Conservation (phyloP, 2,329 filamentous ascomycete species). For the Talaromyces sp. region DNA sequence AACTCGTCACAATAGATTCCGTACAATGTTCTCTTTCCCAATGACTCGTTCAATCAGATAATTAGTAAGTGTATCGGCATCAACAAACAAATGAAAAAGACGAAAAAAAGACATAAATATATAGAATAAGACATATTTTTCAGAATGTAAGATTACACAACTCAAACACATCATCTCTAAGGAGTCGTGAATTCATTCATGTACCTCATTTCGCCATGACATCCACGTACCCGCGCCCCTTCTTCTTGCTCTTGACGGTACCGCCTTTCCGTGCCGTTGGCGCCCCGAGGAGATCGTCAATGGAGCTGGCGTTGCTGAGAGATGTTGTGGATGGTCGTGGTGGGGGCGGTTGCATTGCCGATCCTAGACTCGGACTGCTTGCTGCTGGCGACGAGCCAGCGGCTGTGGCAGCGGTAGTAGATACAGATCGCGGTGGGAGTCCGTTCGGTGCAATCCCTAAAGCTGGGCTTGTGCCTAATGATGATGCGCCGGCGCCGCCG, state of each 20-base stretch:
- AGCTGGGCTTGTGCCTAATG: constrained; percentile 32
- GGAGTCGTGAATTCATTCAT: not conserved
- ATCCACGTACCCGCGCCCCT: constrained; percentile 86
- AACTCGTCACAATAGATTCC: not conserved
- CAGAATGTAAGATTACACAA: not conserved
- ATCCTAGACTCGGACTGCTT: constrained; percentile 29
- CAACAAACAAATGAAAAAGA: not conserved
- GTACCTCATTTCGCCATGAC: constrained; percentile 71
- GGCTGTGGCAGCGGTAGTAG: constrained; percentile 31
- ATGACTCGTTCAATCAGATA: not conserved
- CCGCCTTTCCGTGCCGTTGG: constrained; percentile 65
- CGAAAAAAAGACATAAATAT: not conserved
- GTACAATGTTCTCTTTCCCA: not conserved
- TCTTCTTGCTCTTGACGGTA: constrained; percentile 69
- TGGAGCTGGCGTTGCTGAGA: constrained; percentile 87
- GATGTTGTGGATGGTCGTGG: constrained; percentile 71
- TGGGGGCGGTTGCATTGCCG: constrained; percentile 35
- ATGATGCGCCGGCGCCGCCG: constrained; percentile 27
- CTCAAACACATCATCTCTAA: not conserved
- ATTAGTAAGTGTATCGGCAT: not conserved
- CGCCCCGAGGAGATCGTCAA: constrained; percentile 85
- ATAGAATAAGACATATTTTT: constrained; percentile 4
- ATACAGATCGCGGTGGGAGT: constrained; percentile 34
- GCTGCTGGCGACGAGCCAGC: constrained; percentile 23
- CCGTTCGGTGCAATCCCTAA: constrained; percentile 19